These are phyloP conservation scores for Solanum sitiens DNA, from an alignment of 257 asterid genomes.

Conservation along the genomic window DNA sequence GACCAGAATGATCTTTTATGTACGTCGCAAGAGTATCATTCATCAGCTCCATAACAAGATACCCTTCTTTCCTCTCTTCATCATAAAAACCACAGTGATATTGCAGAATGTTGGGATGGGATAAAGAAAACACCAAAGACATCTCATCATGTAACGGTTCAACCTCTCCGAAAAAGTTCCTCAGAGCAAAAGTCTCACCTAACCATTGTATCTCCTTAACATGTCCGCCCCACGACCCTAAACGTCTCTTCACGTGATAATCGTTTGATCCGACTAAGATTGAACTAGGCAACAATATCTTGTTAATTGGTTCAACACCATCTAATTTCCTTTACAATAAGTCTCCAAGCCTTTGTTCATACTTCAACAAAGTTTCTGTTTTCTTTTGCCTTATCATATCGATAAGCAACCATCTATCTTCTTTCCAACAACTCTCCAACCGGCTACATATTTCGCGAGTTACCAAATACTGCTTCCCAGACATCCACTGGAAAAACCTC, in stretches of 20 bases:
- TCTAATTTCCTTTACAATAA: slow-evolving; percentile 35
- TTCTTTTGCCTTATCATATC: slow-evolving; percentile 1
- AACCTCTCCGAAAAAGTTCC: slow-evolving; percentile 61
- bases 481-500: slow-evolving; percentile 17
- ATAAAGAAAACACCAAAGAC: slow-evolving; percentile 35
- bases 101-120: slow-evolving; percentile 71
- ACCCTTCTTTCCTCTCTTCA: slow-evolving; percentile 79
- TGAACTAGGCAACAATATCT: slow-evolving; percentile 28
- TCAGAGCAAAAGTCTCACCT: slow-evolving; percentile 70
- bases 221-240: slow-evolving; percentile 51
- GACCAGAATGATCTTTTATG: slow-evolving; percentile 57
- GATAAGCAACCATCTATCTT: slow-evolving; percentile 16
- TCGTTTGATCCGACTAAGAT: slow-evolving; percentile 45
- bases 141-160: slow-evolving; percentile 44
- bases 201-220: slow-evolving; percentile 81
- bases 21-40: slow-evolving; percentile 44
- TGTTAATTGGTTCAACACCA: slow-evolving; percentile 6
- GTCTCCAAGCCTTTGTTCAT: slow-evolving; percentile 39
- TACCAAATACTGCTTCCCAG: slow-evolving; percentile 19
- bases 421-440: slow-evolving; percentile 12
- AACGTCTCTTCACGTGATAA: slow-evolving; percentile 50
- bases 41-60: slow-evolving; percentile 82
- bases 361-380: slow-evolving; percentile 16
- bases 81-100: slow-evolving; percentile 64
- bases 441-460: slow-evolving; percentile 8